Base-by-base conservation (phyloP, 768 basidiomycete species). In the Tulasnella sp. region DNA sequence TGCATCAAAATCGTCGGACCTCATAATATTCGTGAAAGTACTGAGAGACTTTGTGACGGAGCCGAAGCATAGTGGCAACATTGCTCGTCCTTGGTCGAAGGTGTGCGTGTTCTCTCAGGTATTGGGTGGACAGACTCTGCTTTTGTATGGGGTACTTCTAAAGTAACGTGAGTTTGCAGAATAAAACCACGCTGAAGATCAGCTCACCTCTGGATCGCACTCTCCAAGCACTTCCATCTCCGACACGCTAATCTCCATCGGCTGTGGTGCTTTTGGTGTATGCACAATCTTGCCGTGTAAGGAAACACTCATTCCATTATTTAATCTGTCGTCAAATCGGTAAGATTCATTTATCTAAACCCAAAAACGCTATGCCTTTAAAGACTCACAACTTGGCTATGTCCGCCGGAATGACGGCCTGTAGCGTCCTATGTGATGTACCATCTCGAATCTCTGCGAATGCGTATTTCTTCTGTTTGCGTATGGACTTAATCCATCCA, bases 141-240 rank as follows among this genome's bases (percentile, higher is more conserved):
- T 96, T 97, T 71, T 94, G 94, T 53, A 96, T 91, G 0, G 92
- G 92, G 70, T 95, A 97, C 48, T 72, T 73, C 92, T 92, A 56
- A 4, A n/a, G 43, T 50, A 42, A 27, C 9, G 15, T 21, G 23
- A 59, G 11, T 13, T 49, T 11, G 11, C 34, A 59, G 34, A 27
- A 11, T 21, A 11, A 13, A 27, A n/a, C 29, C 26, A 15, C n/a
- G 42, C n/a, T 52, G 30, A 11, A 27, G 42, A 1, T 10, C 44
- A 32, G 4, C 26, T 56, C 58, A 83, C 83, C 64, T 79, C 78
- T n/a, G 79, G 74, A 64, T 82, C 74, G 65, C 80, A 84, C 41
- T 69, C 72, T n/a, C 83, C 83, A 1, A 83, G 66, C 8, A 81
- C 70, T 15, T 76, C 71, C 9, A 80, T 68, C 3, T 71, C 65